These are phyloP conservation scores for Lodderomyces orthopsilosis DNA, from an alignment of 1,139 yeast species.

Conservation along the genomic window DNA sequence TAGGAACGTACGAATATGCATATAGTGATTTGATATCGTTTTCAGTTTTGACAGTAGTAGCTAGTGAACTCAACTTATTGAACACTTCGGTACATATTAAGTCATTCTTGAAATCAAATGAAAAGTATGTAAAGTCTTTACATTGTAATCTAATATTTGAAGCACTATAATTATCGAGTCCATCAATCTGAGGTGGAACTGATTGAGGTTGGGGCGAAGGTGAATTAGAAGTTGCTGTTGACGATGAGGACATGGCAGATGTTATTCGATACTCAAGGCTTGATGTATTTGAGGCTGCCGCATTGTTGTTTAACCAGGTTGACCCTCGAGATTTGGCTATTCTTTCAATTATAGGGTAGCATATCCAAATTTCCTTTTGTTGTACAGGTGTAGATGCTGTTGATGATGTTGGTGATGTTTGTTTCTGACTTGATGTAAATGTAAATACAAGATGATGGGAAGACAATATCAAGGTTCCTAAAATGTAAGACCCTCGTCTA, in stretches of 20 bases:
- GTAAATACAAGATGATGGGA: conserved; percentile 84
- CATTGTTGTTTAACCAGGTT: conserved; percentile 27
- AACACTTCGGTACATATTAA: conserved; percentile 66
- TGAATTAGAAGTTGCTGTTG: neutral
- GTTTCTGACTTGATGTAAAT: conserved; percentile 21
- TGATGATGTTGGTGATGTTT: neutral
- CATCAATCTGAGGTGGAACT: conserved; percentile 9
- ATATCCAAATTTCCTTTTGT: conserved; percentile 80
- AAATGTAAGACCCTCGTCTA: conserved; percentile 62
- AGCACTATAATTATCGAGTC: conserved; percentile 45
- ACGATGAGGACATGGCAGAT: neutral
- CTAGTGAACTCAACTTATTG: conserved; percentile 64
- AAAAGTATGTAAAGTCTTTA: conserved; percentile 82
- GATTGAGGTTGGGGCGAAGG: conserved; percentile 6
- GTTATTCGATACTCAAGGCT: conserved; percentile 3
- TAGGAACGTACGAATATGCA: conserved; percentile 50
- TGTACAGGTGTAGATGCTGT: conserved; percentile 13
- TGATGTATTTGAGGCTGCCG: conserved; percentile 3
- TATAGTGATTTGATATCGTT: conserved; percentile 43
- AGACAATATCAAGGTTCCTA: conserved; percentile 75
- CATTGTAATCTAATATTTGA: conserved; percentile 68
- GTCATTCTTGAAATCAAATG: conserved; percentile 68
- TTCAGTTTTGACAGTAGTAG: conserved; percentile 38
- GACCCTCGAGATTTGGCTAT: conserved; percentile 61
- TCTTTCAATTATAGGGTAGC: conserved; percentile 80